These are phyloP conservation scores for Didymella exigua DNA, from an alignment of 2,329 filamentous ascomycete species.

Conservation along the genomic window DNA sequence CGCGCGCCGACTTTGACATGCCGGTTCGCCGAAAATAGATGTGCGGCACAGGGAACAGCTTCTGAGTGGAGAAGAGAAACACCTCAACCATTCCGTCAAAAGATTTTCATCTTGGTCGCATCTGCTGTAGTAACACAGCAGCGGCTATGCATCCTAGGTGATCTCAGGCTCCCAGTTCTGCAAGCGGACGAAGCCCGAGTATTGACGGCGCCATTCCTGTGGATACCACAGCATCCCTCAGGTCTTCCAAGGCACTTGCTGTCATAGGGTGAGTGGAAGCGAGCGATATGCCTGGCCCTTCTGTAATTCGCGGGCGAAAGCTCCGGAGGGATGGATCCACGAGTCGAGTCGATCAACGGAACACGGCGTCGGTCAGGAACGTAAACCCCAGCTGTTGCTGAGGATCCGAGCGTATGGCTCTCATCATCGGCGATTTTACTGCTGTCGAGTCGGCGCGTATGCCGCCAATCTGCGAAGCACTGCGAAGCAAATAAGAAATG, in stretches of 20 bases:
- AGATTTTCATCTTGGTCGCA: not conserved
- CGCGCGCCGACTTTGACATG: constrained; percentile 21
- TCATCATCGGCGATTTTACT: constrained; percentile 2
- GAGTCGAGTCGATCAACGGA: constrained; percentile 10
- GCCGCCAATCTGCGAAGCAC: constrained; percentile 3
- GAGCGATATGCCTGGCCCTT: not conserved
- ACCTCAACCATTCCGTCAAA: not conserved
- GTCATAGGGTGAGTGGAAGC: not conserved
- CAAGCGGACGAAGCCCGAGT: not conserved
- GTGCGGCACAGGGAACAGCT: constrained; percentile 17
- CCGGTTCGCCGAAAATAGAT: constrained; percentile 22
- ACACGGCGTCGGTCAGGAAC: constrained; percentile 15
- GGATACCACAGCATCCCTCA: not conserved
- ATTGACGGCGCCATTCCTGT: not conserved
- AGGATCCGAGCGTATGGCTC: not conserved
- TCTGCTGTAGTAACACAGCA: not conserved
- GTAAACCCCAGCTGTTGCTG: constrained; percentile 4
- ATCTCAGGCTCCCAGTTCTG: not conserved
- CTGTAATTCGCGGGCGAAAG: constrained; percentile 9
- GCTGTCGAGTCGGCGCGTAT: not conserved
- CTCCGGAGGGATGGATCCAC: constrained; percentile 2
- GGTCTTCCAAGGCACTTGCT: not conserved
- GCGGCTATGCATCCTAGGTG: not conserved
- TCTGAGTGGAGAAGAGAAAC: not conserved
- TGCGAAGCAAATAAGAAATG: not conserved